Evolutionary conservation across 2,329 filamentous ascomycete genomes (phyloP), one percentile per base, ranked within the genome.

Genomic region (Coleophoma crateriformis): DNA sequence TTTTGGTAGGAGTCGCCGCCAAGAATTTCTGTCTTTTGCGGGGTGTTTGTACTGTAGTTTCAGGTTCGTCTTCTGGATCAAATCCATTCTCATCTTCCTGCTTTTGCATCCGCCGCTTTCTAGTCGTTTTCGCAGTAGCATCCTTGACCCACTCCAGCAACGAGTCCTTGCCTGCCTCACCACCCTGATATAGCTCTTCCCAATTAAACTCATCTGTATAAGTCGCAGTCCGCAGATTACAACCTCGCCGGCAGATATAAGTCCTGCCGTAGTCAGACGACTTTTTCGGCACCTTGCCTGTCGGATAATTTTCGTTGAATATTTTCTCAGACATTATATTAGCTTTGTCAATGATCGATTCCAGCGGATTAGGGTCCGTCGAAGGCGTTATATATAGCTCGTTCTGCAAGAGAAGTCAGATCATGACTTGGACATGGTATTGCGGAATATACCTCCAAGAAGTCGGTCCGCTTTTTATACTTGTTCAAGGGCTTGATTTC

Each of bases 171-270:
- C 61, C 57, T 15, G 59, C 57, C 34, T 63, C 56, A 5, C 48
- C 61, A 2, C 53, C 53, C 33, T 72, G 74, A 59, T 89, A 95
- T 2, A 95, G 70, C 40, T 96, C 82, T 63, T 96, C 90, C 94
- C 94, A 99, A 1, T 80, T 67, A 57, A 99, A 96, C 60, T 96
- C 90, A 13, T 94, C 83, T 0, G 92, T 96, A 65, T 97, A 99
- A 19, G 84, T 90, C 17, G 90, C 87, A 20, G 91, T 95, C 51
- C 90, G 77, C 12, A 88, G 88, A 64, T 95, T 95, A 62, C 91
- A 95, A 19, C 90, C 94, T 65, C 92, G 78, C 46, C 91, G 84
- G 63, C 94, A 97, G 45, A 97, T 71, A 61, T 97, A 97, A 15
- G 87, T 83, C 68, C 95, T 96, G 55, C 88, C 90, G 64, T 81